Percentiles rank a stretch among this genome's conserved stretches.
These are phyloP conservation scores for Zymoseptoria tritici DNA, from an alignment of 2,329 filamentous ascomycete species.

Conservation along the genomic window DNA sequence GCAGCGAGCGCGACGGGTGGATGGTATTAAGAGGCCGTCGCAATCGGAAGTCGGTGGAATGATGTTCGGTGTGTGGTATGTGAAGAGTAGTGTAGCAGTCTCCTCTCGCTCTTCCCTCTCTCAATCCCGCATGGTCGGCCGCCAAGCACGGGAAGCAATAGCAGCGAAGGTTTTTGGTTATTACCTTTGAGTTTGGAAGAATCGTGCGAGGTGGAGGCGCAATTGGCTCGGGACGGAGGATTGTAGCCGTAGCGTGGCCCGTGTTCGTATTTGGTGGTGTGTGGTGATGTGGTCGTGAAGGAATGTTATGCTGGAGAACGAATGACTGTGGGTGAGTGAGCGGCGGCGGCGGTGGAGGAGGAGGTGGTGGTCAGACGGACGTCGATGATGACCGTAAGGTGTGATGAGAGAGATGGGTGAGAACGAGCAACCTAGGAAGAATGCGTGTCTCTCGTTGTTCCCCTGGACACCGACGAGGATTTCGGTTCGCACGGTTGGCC, in stretches of 20 bases:
- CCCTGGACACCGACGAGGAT: not conserved
- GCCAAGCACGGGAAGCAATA: not conserved
- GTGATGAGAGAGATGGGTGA: not conserved
- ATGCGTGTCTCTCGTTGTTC: not conserved
- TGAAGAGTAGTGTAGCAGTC: not conserved
- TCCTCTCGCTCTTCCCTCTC: not conserved
- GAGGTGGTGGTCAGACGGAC: not conserved
- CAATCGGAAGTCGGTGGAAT: not conserved
- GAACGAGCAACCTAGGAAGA: not conserved
- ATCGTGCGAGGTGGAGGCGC: not conserved
- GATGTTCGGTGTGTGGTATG: conserved; percentile 1
- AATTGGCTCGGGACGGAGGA: not conserved
- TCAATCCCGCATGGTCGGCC: not conserved
- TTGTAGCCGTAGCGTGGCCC: too few relatives aligned
- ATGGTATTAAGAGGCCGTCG: not conserved
- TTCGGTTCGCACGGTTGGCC: not conserved
- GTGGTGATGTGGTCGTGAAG: not conserved
- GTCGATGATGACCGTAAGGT: conserved; percentile 1
- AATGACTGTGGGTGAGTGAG: conserved; percentile 7
- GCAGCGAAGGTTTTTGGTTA: not conserved
- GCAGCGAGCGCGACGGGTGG: conserved; percentile 9
- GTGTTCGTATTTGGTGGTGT: too few relatives aligned
- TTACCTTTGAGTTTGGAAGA: not conserved
- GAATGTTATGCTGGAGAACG: not conserved
- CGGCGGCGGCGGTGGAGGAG: not conserved